phyloP scores from a whole-genome alignment of 768 basidiomycete genomes.

The Pluteus cervinus region DNA sequence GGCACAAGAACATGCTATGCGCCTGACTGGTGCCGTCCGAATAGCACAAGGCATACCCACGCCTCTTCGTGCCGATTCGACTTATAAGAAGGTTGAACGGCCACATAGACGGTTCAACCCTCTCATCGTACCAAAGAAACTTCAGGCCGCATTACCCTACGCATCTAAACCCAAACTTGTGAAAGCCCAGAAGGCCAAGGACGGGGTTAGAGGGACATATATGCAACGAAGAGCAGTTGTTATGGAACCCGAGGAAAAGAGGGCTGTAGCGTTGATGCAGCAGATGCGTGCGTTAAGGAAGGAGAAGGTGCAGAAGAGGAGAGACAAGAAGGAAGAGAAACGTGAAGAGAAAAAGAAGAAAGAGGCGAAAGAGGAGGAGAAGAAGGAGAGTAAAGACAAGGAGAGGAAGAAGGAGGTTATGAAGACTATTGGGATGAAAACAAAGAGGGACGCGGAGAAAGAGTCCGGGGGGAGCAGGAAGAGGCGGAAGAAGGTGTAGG shows the following conservation, averaged over 20 bases:
- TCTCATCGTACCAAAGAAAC: constrained; percentile 78
- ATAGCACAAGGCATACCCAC: constrained; percentile 82
- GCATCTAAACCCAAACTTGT: constrained; percentile 88
- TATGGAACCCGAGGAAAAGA: constrained; percentile 93
- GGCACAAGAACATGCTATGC: constrained; percentile 96
- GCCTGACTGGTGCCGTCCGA: constrained; percentile 88
- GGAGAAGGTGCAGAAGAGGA: constrained; percentile 73
- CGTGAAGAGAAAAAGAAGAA: constrained; percentile 65
- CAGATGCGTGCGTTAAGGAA: constrained; percentile 91
- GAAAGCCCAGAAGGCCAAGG: constrained; percentile 58
- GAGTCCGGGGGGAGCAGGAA: constrained; percentile 47
- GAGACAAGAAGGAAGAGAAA: constrained; percentile 84
- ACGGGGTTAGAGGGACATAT: too few relatives aligned
- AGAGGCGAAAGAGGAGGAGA: constrained; percentile 60
- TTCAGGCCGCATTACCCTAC: constrained; percentile 89
- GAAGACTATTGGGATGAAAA: constrained; percentile 65
- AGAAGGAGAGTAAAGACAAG: constrained; percentile 61
- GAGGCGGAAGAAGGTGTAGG: constrained; percentile 46
- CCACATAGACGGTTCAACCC: constrained; percentile 84
- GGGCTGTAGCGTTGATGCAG: constrained; percentile 84
- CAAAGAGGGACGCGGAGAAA: constrained; percentile 54
- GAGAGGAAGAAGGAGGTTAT: constrained; percentile 75
- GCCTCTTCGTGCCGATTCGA: constrained; percentile 76
- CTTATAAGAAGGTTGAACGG: constrained; percentile 81
- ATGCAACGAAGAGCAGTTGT: constrained; percentile 93